Evolutionary conservation across 495 filamentous ascomycete species (phyloP).

Genomic region (Chaetomium tenue): DNA sequence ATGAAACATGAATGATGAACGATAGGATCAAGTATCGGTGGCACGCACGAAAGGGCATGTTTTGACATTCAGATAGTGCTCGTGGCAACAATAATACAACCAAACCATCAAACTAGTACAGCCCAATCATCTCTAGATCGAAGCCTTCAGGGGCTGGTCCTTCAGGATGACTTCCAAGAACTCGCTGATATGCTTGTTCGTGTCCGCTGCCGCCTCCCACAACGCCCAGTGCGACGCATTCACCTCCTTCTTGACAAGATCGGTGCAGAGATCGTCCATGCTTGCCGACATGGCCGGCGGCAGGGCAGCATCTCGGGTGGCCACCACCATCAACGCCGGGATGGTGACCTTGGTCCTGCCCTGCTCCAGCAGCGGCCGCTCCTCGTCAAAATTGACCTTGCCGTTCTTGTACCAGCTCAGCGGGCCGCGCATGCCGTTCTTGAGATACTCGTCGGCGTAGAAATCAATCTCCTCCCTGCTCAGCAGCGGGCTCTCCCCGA

Average conservation of each 20-base stretch:
- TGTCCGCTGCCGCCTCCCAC: slow-evolving; percentile 60
- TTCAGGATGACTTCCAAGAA: slow-evolving; percentile 36
- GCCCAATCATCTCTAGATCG: slow-evolving; percentile 19
- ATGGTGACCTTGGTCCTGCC: slow-evolving; percentile 50
- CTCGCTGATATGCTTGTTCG: slow-evolving; percentile 41
- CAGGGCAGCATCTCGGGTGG: slow-evolving; percentile 64
- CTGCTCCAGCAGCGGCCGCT: slow-evolving; percentile 48
- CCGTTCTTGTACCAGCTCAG: slow-evolving; percentile 82
- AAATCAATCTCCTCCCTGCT: slow-evolving; percentile 69
- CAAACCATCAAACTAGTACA: background rate
- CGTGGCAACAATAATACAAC: background rate
- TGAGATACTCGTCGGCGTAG: slow-evolving; percentile 67
- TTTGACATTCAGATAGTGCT: background rate
- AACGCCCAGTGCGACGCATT: slow-evolving; percentile 69
- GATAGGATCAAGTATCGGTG: no score
- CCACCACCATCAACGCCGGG: slow-evolving; percentile 73
- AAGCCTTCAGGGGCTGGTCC: slow-evolving; percentile 26
- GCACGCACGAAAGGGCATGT: background rate
- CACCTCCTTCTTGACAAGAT: slow-evolving; percentile 58
- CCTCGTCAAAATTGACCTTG: slow-evolving; percentile 72
- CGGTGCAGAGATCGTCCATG: slow-evolving; percentile 65
- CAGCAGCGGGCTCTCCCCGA: slow-evolving; percentile 57
- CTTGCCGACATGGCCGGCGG: slow-evolving; percentile 62
- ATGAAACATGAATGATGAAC: no score
- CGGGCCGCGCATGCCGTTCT: slow-evolving; percentile 72